Evolutionary conservation across 305 asterid genomes (phyloP).

Genomic region (Solanum hybrid): DNA sequence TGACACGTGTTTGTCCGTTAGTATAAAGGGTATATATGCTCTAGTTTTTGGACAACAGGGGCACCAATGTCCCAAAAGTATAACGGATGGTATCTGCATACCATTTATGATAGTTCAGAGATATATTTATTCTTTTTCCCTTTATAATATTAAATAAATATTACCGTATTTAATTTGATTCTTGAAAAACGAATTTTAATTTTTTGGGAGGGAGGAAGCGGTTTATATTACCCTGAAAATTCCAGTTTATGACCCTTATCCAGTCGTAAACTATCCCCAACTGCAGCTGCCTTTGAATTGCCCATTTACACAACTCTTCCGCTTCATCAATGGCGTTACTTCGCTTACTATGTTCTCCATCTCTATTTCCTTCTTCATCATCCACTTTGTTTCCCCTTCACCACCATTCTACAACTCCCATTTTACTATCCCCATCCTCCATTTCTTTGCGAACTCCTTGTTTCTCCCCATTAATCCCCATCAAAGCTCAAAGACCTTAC

Average conservation of each 20-base stretch:
- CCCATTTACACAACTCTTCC: background rate
- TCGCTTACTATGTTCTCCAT: conserved; percentile 13
- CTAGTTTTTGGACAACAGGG: too few species aligned
- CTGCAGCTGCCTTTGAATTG: background rate
- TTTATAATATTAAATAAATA: too few species aligned
- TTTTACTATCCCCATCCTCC: background rate
- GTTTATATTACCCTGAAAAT: background rate
- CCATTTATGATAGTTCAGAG: too few species aligned
- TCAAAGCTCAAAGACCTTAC: conserved; percentile 19
- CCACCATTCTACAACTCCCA: background rate
- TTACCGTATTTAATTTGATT: too few species aligned
- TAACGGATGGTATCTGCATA: too few species aligned
- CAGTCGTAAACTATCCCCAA: background rate
- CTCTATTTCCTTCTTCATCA: conserved; percentile 20
- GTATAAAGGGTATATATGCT: too few species aligned
- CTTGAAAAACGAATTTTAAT: too few species aligned
- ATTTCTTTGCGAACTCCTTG: conserved; percentile 5
- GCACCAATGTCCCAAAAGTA: too few species aligned
- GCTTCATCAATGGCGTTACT: background rate
- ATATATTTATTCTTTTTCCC: too few species aligned
- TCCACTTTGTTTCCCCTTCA: conserved; percentile 11
- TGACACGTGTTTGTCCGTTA: too few species aligned
- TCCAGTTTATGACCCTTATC: conserved; percentile 4
- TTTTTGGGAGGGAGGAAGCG: background rate
- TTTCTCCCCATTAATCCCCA: conserved; percentile 4